Evolutionary conservation across 2,329 filamentous ascomycete genomes (phyloP), one percentile per base, ranked within the genome.

Genomic region (Cladosporium colombiae): DNA sequence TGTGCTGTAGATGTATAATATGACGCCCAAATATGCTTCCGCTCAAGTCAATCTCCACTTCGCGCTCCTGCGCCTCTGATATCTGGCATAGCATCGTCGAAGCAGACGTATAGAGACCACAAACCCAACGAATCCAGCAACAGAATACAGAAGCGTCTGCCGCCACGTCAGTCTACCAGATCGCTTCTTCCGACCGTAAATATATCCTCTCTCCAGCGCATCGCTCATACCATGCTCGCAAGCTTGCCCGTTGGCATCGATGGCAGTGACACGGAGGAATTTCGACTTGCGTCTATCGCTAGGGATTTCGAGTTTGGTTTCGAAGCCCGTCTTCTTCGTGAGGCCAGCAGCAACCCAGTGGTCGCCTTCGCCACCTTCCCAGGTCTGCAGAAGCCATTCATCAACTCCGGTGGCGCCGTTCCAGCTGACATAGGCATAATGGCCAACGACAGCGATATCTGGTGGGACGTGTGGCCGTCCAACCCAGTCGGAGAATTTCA

Each of bases 351-450:
- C 72, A 10, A 64, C 65, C 73, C 65, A 68, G 18, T 52, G 29
- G 7, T 59, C 46, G 23, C 21, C n/a, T 16, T 64, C 63, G 23
- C 59, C 49, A 7, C 56, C 62, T 6, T 50, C 55, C 29, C 68
- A 74, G 8, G 65, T 62, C 21, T 62, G 83, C 68, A 86, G 82
- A 3, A 80, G 73, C 86, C 85, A 83, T 3, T 70, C 70, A 5
- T 68, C 66, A 14, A 83, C 76, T 35, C 81, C 80, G 0, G 81
- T 83, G 0, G 80, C 81, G 4, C 81, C 81, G 66, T 83, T 83
- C 81, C 81, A 83, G 8, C 81, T 84, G 1, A 86, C 83, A 71
- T 85, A 87, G 1, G 81, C 68, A 6, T 72, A 65, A 3, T 65
- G 65, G 25, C 70, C 68, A 11, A 73, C 71, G 76, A 75, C 4